Conservation (phyloP, 257 asterid species). For the Capsicum chinense region DNA sequence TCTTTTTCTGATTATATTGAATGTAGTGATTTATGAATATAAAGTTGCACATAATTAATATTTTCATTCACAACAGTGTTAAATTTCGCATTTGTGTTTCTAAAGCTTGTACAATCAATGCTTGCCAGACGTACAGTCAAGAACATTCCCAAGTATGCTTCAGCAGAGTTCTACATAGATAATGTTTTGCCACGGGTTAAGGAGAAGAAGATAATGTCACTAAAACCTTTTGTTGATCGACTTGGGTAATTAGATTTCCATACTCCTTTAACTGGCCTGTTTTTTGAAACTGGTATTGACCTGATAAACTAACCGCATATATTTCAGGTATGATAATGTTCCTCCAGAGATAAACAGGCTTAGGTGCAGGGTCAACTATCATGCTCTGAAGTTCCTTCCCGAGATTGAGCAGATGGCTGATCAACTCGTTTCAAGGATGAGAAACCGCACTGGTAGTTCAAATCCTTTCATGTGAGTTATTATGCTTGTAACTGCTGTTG, state of each 20-base stretch:
- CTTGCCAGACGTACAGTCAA: constrained; percentile 87
- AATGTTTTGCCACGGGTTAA: constrained; percentile 91
- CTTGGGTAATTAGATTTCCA: constrained; percentile 76
- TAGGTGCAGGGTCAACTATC: constrained; percentile 98
- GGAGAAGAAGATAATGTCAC: constrained; percentile 96
- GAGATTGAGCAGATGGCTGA: constrained; percentile 96
- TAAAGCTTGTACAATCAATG: constrained; percentile 36
- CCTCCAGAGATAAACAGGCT: constrained; percentile 95
- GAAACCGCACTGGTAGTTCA: constrained; percentile 83
- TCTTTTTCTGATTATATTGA: constrained; percentile 16
- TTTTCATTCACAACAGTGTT: constrained; percentile 17
- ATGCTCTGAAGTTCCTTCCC: constrained; percentile 95
- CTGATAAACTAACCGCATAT: constrained; percentile 25
- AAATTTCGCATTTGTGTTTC: constrained; percentile 36
- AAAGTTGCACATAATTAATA: background rate
- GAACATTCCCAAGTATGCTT: constrained; percentile 98
- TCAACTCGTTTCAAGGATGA: constrained; percentile 93
- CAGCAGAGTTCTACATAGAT: constrained; percentile 97
- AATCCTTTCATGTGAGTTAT: constrained; percentile 90
- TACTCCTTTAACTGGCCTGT: constrained; percentile 22
- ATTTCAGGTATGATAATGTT: constrained; percentile 88
- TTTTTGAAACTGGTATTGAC: background rate
- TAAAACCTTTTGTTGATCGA: constrained; percentile 98
- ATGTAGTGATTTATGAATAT: constrained; percentile 13
- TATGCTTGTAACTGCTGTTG: constrained; percentile 26